Evolutionary conservation across 1,139 yeast genomes (phyloP), one percentile per base, ranked within the genome.

Genomic region (Hyphopichia buzzinii): DNA sequence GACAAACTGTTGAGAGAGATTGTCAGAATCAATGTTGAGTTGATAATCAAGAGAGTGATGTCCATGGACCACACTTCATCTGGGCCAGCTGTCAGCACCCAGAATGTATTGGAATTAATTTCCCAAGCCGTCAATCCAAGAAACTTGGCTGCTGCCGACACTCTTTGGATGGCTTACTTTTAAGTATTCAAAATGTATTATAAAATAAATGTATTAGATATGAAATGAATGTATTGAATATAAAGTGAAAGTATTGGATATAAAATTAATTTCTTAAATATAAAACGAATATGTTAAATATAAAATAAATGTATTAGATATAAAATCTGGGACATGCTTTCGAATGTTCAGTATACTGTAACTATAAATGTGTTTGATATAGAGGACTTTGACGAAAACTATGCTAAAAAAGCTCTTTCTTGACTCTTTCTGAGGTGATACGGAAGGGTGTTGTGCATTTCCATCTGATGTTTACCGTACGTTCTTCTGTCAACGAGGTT

Each of bases 101-200:
- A 92, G 57, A 84, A 87, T 43, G 88, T 90, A 25, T 75, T 92
- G 48, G 97, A 92, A 49, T 75, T 92, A 55, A 88, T 94, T 37
- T 84, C 96, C 3, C 94, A 87, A 54, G 97, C 99, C 4, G 98
- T 92, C 11, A 92, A 90, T 55, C 97, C 98, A 24, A 79, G 96
- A 50, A 88, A 88, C 52, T 68, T 94, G 55, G 97, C 97, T 11
- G 81, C 89, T 41, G 85, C 96, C 14, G 98, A 94, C 53, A 84
- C 90, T 22, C 73, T 88, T 44, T 92, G 96, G 94, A 89, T 92
- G 96, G 95, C 98, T 1, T 92, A 89, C 67, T 76, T 90, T 48
- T 84, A 64, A 40, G 27, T 23, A 8, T 12, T 10, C 10, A 16
- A 12, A 21, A 33, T 27, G 17, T 33, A 25, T 26, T n/a, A 15